Conservation (phyloP, 192 early-diverging fungal genomes). For the Coemansia sp. region DNA sequence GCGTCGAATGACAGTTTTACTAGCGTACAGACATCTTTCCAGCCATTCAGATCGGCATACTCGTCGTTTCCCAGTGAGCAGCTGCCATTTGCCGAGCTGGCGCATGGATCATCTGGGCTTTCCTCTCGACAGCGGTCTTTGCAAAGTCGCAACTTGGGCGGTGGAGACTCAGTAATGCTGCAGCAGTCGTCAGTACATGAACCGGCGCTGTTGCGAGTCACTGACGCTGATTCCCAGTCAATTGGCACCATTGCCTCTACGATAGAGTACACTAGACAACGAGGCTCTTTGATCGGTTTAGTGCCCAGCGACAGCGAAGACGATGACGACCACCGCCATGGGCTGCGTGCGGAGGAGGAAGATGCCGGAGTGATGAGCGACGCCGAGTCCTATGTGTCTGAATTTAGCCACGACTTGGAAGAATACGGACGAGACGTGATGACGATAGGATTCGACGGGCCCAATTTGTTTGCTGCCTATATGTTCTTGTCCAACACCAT, state of each 20-base stretch:
- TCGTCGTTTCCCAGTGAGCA: conserved; percentile 32
- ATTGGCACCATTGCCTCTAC: conserved; percentile 29
- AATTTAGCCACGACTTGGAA: conserved; percentile 53
- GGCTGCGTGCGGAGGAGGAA: not conserved
- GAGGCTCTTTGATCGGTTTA: conserved; percentile 34
- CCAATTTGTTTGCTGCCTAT: conserved; percentile 35
- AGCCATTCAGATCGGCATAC: conserved; percentile 37
- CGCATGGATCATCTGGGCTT: not conserved
- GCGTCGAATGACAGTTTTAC: conserved; percentile 28
- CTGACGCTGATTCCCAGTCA: conserved; percentile 23
- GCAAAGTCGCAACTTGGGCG: not conserved
- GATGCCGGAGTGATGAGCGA: conserved; percentile 10
- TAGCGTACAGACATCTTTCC: conserved; percentile 33
- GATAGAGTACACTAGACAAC: not conserved
- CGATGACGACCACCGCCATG: not conserved
- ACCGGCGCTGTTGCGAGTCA: conserved; percentile 33
- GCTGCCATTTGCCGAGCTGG: conserved; percentile 1
- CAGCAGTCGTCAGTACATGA: conserved; percentile 20
- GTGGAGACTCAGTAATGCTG: not conserved
- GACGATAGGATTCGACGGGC: conserved; percentile 30
- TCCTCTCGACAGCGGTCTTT: conserved; percentile 14
- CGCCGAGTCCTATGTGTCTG: conserved; percentile 48
- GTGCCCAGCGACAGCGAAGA: conserved; percentile 18
- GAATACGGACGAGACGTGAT: conserved; percentile 31
- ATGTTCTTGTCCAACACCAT: conserved; percentile 33